Evolutionary conservation across 78 protist genomes (phyloP).

Genomic region (Acrasis kona): DNA sequence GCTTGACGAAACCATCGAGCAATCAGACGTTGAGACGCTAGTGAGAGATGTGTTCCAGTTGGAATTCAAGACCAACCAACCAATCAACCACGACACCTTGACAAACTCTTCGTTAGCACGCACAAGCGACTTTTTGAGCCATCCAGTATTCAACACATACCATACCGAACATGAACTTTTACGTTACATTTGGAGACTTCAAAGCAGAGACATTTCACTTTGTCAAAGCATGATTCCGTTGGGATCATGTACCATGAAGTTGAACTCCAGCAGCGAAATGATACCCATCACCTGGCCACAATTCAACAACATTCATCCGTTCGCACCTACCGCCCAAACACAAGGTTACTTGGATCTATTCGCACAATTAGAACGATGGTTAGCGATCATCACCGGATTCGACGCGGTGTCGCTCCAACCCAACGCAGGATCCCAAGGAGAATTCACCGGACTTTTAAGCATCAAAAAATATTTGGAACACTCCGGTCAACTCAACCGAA

Average conservation of each 20-base stretch:
- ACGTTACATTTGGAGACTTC: conserved; percentile 79
- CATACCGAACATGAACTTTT: conserved; percentile 82
- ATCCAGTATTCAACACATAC: conserved; percentile 76
- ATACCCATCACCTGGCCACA: conserved; percentile 89
- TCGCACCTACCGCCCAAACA: conserved; percentile 82
- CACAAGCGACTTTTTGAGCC: conserved; percentile 38
- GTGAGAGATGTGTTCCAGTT: background rate
- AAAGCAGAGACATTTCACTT: conserved; percentile 77
- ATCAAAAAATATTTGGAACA: conserved; percentile 72
- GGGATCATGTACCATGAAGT: conserved; percentile 95
- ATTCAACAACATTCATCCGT: conserved; percentile 87
- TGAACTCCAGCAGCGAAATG: conserved; percentile 91
- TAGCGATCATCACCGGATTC: conserved; percentile 83
- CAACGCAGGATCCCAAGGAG: conserved; percentile 95
- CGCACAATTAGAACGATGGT: conserved; percentile 23
- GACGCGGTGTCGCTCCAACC: conserved; percentile 60
- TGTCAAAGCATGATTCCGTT: conserved; percentile 85
- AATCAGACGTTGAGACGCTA: too few relatives aligned
- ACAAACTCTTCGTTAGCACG: background rate
- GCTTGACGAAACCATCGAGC: conserved; percentile 66
- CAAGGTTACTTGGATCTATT: conserved; percentile 46
- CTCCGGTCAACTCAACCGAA: conserved; percentile 63
- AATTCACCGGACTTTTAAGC: conserved; percentile 87
- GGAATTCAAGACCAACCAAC: background rate
- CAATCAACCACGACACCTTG: background rate